These are phyloP conservation scores for Emydomyces testavorans DNA, from an alignment of 2,329 filamentous ascomycete species.

Conservation along the genomic window DNA sequence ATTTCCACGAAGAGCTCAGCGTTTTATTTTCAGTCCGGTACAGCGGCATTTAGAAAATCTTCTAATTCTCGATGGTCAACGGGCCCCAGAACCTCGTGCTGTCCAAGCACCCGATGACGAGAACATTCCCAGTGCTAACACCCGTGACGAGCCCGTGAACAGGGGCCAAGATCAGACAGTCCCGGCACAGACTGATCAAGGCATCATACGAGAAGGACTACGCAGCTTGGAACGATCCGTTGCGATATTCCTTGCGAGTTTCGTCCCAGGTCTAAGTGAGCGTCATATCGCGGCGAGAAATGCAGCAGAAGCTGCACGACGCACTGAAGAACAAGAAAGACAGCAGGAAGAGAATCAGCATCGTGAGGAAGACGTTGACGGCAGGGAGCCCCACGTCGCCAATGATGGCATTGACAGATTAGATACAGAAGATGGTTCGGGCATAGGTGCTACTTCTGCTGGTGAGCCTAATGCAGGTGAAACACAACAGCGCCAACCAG, in stretches of 20 bases:
- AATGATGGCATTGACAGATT: background rate
- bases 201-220: constrained; percentile 13
- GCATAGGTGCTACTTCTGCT: background rate
- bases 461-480: background rate
- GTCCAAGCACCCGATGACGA: constrained; percentile 1
- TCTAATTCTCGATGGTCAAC: constrained; percentile 24
- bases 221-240: constrained; percentile 40
- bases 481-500: background rate
- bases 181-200: background rate
- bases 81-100: background rate
- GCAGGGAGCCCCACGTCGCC: background rate
- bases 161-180: constrained; percentile 3
- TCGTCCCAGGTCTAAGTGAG: constrained; percentile 53
- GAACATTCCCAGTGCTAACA: constrained; percentile 1
- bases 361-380: background rate
- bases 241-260: constrained; percentile 51
- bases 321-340: constrained; percentile 8
- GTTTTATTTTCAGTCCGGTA: constrained; percentile 29
- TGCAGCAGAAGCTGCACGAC: constrained; percentile 35
- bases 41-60: constrained; percentile 37
- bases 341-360: constrained; percentile 10
- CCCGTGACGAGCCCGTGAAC: constrained; percentile 5
- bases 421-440: background rate
- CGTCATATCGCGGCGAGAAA: constrained; percentile 47
- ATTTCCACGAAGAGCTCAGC: constrained; percentile 27